Percentiles rank a stretch among this genome's conserved stretches.
These are phyloP conservation scores for barley (Hordeum vulgare) DNA, from an alignment of 176 grass and related monocot species.

Conservation along the genomic window MorexV3_pseudomolecules_assembly NC_058520.1:272092742-272093241, in stretches of 20 bases:
- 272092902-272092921: slow-evolving; percentile 57
- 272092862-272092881: slow-evolving; percentile 52
- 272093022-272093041: slow-evolving; percentile 39
- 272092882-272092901: slow-evolving; percentile 54
- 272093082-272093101: too few relatives aligned
- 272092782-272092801: neutral
- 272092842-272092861: slow-evolving; percentile 60
- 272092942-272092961: slow-evolving; percentile 56
- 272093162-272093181: too few relatives aligned
- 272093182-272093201: too few relatives aligned
- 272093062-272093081: too few relatives aligned
- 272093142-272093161: too few relatives aligned
- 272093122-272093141: too few relatives aligned
- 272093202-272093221: too few relatives aligned
- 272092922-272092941: slow-evolving; percentile 72
- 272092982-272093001: slow-evolving; percentile 57
- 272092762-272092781: slow-evolving; percentile 36
- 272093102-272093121: too few relatives aligned
- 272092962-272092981: slow-evolving; percentile 51
- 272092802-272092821: neutral
- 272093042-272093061: too few relatives aligned
- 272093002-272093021: slow-evolving; percentile 71
- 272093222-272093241: too few relatives aligned
- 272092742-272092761: too few relatives aligned
- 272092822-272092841: slow-evolving; percentile 43